phyloP scores from a whole-genome alignment of 352 stramenopile species.

The Phytopythium helicoides region DNA sequence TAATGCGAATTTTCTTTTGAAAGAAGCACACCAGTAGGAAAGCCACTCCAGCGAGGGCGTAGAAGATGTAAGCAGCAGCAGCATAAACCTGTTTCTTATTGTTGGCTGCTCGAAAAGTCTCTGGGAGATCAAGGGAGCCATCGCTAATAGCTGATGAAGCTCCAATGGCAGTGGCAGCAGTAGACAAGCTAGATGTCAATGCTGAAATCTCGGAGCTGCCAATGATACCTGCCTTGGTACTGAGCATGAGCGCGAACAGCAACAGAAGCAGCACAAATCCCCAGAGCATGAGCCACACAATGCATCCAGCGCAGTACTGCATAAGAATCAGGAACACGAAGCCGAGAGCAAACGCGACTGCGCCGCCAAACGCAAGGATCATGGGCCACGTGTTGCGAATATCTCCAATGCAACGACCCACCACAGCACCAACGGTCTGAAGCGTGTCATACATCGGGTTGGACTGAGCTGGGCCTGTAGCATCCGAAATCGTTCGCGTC shows the following conservation, averaged over 20 bases:
- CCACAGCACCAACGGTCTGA: constrained; percentile 40
- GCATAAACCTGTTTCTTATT: constrained; percentile 61
- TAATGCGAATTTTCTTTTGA: constrained; percentile 78
- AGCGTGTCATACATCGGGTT: constrained; percentile 78
- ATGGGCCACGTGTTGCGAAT: constrained; percentile 54
- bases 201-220: constrained; percentile 34
- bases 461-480: constrained; percentile 50
- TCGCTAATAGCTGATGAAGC: constrained; percentile 17
- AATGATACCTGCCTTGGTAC: constrained; percentile 74
- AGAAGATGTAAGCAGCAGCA: constrained; percentile 60
- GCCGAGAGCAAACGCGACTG: constrained; percentile 47
- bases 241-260: constrained; percentile 71
- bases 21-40: constrained; percentile 84
- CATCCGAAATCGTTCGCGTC: constrained; percentile 49
- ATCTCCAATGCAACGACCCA: constrained; percentile 69
- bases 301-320: constrained; percentile 64
- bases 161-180: constrained; percentile 31
- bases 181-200: constrained; percentile 36
- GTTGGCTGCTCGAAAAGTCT: constrained; percentile 53
- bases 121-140: constrained; percentile 37
- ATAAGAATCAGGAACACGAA: constrained; percentile 72
- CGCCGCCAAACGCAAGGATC: constrained; percentile 47
- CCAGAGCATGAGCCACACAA: constrained; percentile 77
- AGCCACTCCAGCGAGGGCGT: constrained; percentile 49
- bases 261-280: constrained; percentile 61